phyloP scores from a whole-genome alignment of 805 yeast genomes.

The Pichia pseudocactophila region DNA sequence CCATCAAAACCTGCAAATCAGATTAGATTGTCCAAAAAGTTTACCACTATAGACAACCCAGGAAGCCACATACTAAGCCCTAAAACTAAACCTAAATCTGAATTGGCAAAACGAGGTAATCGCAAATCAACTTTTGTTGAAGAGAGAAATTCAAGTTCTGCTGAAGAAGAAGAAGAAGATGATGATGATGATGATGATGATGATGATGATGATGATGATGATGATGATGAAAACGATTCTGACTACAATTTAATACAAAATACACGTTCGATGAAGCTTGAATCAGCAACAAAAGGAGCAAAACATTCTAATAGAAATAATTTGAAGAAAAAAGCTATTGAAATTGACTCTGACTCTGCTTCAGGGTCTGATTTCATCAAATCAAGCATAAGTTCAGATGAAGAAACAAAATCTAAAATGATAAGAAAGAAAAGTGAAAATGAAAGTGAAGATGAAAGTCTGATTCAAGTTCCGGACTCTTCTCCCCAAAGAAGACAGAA shows the following conservation, averaged over 20 bases:
- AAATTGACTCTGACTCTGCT: no score
- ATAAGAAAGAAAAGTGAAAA: neutral
- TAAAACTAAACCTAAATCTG: neutral
- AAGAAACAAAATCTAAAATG: neutral
- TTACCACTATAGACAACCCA: neutral
- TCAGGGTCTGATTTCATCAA: no score
- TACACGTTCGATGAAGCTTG: no score
- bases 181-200: no score
- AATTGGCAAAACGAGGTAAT: neutral
- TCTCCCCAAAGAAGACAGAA: constrained; percentile 28
- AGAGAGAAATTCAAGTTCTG: no score
- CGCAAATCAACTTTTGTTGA: neutral
- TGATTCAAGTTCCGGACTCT: constrained; percentile 43
- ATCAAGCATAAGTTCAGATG: no score
- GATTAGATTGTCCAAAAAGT: neutral
- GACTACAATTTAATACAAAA: neutral
- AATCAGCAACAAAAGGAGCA: no score
- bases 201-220: neutral
- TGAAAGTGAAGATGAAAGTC: constrained; percentile 13
- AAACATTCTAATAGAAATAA: no score
- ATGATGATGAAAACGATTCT: neutral
- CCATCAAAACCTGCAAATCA: neutral
- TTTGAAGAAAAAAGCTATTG: no score
- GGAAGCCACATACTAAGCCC: no score
- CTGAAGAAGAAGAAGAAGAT: neutral